A percentile compares a stretch with the other conserved stretches of the same genome.
Conservation (phyloP, 129 eudicot species). For the Chrysanthemum seticuspe region DNA sequence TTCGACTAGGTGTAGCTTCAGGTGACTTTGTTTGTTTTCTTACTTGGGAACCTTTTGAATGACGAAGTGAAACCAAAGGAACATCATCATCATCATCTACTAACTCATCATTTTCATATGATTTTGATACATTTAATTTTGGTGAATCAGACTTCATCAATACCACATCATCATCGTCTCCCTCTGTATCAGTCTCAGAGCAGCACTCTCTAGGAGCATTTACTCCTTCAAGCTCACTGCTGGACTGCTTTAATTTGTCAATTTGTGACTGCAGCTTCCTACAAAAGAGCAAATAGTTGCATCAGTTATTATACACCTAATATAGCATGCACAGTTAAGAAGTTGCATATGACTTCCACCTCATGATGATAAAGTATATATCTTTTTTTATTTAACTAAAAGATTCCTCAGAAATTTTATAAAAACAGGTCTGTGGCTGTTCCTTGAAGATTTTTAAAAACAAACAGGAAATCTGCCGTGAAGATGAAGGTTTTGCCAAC, state of each 20-base stretch:
- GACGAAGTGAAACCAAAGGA: conserved; percentile 49
- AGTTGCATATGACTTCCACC: conserved; percentile 4
- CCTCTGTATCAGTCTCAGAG: conserved; percentile 84
- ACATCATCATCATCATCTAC: conserved; percentile 30
- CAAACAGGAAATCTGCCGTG: no score
- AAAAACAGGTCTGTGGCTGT: no score
- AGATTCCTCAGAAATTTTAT: no score
- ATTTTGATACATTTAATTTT: conserved; percentile 29
- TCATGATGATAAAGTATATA: neutral
- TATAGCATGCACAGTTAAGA: neutral
- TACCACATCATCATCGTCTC: conserved; percentile 36
- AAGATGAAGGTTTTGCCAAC: no score
- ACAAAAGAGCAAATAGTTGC: conserved; percentile 23
- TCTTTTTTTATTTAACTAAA: no score
- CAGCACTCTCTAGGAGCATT: conserved; percentile 50
- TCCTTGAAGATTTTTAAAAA: no score
- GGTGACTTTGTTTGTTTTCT: conserved; percentile 28
- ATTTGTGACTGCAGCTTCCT: conserved; percentile 70
- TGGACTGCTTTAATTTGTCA: conserved; percentile 53
- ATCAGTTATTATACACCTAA: neutral
- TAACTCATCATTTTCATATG: conserved; percentile 37
- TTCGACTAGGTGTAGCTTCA: conserved; percentile 56
- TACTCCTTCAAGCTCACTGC: conserved; percentile 40
- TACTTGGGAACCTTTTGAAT: conserved; percentile 35
- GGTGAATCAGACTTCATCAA: conserved; percentile 48